Conservation (phyloP, 305 asterid species). For the Solanum hybrid region DNA sequence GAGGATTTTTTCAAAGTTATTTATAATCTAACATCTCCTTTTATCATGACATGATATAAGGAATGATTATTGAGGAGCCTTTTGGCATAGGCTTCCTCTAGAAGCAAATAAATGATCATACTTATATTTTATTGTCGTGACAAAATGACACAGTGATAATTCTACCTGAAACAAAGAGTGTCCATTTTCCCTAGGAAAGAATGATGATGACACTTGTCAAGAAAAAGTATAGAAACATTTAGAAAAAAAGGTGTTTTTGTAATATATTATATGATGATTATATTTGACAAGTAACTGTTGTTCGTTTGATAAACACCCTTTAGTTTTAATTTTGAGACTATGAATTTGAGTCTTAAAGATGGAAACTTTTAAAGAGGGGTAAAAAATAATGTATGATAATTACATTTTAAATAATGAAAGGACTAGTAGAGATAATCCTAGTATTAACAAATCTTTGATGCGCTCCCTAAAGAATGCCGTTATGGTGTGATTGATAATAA, state of each 20-base stretch:
- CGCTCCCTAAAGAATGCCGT: background rate
- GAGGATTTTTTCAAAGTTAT: background rate
- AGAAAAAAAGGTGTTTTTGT: background rate
- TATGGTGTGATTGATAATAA: background rate
- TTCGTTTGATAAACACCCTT: rapidly evolving
- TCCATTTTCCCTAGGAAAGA: background rate
- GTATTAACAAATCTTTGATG: background rate
- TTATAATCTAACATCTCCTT: background rate
- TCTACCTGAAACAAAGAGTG: background rate
- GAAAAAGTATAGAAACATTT: background rate
- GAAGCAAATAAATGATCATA: constrained; percentile 10
- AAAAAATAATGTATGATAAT: too few species aligned
- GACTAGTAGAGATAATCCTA: background rate
- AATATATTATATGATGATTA: background rate
- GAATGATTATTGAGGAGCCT: constrained; percentile 24
- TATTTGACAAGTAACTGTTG: rapidly evolving
- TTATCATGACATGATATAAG: background rate
- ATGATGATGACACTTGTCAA: background rate
- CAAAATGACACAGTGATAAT: background rate
- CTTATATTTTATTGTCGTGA: background rate
- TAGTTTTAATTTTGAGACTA: background rate
- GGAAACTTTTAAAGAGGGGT: background rate
- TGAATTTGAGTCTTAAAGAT: too few species aligned
- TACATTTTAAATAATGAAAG: background rate
- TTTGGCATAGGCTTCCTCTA: constrained; percentile 13